Evolutionary conservation across 2,329 filamentous ascomycete genomes (phyloP), one percentile per base, ranked within the genome.

Genomic region (Phialemoniopsis sp.): DNA sequence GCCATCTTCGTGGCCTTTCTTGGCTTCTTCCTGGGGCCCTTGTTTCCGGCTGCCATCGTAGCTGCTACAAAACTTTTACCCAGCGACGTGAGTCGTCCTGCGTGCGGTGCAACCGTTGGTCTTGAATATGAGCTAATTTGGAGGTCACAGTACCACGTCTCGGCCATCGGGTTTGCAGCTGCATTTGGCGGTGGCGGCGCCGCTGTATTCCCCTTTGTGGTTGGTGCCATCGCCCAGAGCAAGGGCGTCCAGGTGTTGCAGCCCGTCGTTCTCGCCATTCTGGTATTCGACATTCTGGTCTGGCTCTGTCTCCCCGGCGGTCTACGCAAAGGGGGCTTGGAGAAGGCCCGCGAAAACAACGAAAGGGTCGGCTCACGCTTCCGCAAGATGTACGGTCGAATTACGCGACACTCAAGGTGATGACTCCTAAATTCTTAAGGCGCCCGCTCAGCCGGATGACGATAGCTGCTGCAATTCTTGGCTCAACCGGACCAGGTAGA

Each of bases 161-260:
- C 76, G n/a, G 80, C 82, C 0, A 87, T 94, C 45, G 87, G 88
- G 0, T 91, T 94, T 51, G 83, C 84, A 1, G 80, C 85, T 1
- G 87, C 87, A 0, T 80, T 91, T 57, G 88, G 88, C 3, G 83
- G 85, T 0, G 76, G 73, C 3, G 88, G 88, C 0, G 86, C 82
- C 1, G 82, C 85, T 2, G 52, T 82, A 13, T 57, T 87, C 59
- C 70, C 85, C 34, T 68, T 89, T 70, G 74, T 75, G 1, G 78
- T 87, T 1, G 85, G 84, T 4, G 82, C 80, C 3, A 80, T 87
- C 53, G 81, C 84, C 3, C 66, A 77, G 46, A 66, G 57, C 32
- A 71, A 66, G 41, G 77, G 78, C 1, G 77, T 82, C 1, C 55
- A 66, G 42, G 74, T 76, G 3, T 54, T 82, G 44, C 76, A 81